Conservation (phyloP, 352 stramenopile species). For the Pythium insidiosum region DNA sequence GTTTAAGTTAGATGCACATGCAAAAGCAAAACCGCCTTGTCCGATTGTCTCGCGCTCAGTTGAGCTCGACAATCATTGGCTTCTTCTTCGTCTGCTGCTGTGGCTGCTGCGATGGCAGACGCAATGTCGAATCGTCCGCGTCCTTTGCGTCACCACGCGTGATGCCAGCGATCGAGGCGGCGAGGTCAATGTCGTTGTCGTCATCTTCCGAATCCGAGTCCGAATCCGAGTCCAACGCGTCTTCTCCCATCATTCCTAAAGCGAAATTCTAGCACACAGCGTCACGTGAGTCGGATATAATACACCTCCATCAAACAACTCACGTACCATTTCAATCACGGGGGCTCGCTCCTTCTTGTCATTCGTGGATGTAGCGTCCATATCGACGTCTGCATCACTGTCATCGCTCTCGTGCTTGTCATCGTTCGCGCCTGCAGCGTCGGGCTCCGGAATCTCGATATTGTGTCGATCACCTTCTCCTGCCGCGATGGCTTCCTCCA, state of each 20-base stretch:
- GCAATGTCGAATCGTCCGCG: slow-evolving; percentile 2
- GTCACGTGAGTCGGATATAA: background rate
- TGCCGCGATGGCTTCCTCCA: slow-evolving; percentile 46
- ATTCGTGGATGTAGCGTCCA: slow-evolving; percentile 11
- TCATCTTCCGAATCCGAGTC: slow-evolving; percentile 23
- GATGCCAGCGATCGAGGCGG: slow-evolving; percentile 10
- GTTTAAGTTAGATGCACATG: too few relatives aligned
- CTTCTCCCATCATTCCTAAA: slow-evolving; percentile 54
- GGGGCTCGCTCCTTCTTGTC: slow-evolving; percentile 22
- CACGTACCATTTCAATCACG: slow-evolving; percentile 75
- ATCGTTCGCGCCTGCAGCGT: slow-evolving; percentile 1
- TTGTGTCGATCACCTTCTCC: slow-evolving; percentile 59
- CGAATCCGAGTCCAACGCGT: slow-evolving; percentile 14
- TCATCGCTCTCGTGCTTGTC: slow-evolving; percentile 17
- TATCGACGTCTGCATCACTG: slow-evolving; percentile 5
- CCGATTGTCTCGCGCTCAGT: too few relatives aligned
- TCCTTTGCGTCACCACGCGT: background rate
- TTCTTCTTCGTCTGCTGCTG: background rate
- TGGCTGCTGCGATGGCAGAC: background rate
- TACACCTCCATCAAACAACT: background rate
- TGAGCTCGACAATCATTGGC: slow-evolving; percentile 1
- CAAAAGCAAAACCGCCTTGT: too few relatives aligned
- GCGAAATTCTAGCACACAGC: slow-evolving; percentile 63
- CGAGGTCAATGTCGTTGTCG: slow-evolving; percentile 19
- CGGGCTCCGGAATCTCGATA: slow-evolving; percentile 39